Evolutionary conservation across 1,284 basidiomycete genomes (phyloP).

Genomic region (Singerocomus rubriflavus): DNA sequence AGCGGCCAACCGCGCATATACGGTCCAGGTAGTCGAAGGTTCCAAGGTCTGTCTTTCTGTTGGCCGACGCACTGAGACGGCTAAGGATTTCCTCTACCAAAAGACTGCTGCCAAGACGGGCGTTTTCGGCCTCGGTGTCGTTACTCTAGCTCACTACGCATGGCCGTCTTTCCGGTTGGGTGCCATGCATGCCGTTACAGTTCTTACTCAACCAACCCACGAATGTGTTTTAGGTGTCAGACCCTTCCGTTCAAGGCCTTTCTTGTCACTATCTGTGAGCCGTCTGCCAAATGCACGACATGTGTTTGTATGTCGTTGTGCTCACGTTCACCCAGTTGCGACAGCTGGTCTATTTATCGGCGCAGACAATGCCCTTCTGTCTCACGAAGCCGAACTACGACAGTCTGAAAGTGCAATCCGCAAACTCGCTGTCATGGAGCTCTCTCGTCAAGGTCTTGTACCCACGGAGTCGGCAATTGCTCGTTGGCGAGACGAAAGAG

Average conservation of each 20-base stretch:
- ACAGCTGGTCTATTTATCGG: constrained; percentile 71
- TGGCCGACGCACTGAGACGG: neutral
- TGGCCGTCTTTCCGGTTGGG: constrained; percentile 77
- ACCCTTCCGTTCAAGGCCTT: constrained; percentile 81
- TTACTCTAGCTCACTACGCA: constrained; percentile 65
- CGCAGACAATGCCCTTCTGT: constrained; percentile 72
- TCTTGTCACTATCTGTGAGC: constrained; percentile 57
- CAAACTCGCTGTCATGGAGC: constrained; percentile 69
- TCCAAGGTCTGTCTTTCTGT: constrained; percentile 37
- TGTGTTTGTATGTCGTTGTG: neutral
- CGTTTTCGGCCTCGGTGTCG: constrained; percentile 55
- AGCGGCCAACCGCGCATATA: constrained; percentile 53
- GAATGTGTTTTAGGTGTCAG: constrained; percentile 53
- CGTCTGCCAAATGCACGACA: neutral
- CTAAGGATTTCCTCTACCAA: constrained; percentile 27
- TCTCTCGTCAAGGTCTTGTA: constrained; percentile 71
- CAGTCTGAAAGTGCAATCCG: constrained; percentile 67
- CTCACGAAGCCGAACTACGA: constrained; percentile 66
- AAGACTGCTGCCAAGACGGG: constrained; percentile 55
- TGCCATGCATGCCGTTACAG: neutral
- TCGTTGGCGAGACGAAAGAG: constrained; percentile 64
- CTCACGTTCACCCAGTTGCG: constrained; percentile 39
- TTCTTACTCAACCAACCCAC: neutral
- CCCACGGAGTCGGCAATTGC: constrained; percentile 81
- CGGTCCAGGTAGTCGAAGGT: constrained; percentile 52